phyloP scores from a whole-genome alignment of 2,329 filamentous ascomycete species.

The Byssoonygena ceratinophila region DNA sequence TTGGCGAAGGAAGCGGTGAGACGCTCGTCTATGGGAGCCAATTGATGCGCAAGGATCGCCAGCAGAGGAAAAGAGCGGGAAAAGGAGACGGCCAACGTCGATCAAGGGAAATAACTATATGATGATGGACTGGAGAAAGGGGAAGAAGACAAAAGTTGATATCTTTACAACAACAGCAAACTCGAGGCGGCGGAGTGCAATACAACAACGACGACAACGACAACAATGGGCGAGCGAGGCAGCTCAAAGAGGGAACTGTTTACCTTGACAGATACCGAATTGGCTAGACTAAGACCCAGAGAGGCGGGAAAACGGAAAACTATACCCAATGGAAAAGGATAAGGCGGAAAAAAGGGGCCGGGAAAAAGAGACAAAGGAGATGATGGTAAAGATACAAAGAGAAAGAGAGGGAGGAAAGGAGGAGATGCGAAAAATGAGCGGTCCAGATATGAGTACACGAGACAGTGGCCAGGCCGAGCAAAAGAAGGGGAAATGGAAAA shows the following conservation, averaged over 20 bases:
- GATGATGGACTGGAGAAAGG: too few relatives aligned
- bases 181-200: too few relatives aligned
- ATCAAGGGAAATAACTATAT: too few relatives aligned
- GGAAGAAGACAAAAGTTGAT: too few relatives aligned
- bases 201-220: background rate
- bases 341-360: background rate
- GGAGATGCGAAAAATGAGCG: background rate
- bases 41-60: background rate
- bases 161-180: too few relatives aligned
- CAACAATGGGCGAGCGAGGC: background rate
- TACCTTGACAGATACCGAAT: conserved; percentile 1
- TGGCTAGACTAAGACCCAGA: conserved; percentile 2
- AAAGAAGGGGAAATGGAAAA: background rate
- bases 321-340: background rate
- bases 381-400: background rate
- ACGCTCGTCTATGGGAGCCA: background rate
- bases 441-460: too few relatives aligned
- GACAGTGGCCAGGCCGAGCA: background rate
- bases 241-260: background rate
- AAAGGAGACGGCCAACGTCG: background rate
- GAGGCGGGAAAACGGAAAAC: conserved; percentile 6
- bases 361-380: background rate
- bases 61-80: background rate
- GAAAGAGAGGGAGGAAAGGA: background rate
- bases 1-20: conserved; percentile 4